Evolutionary conservation across 2,329 filamentous ascomycete species (phyloP).

Genomic region (Curvularia sp.): DNA sequence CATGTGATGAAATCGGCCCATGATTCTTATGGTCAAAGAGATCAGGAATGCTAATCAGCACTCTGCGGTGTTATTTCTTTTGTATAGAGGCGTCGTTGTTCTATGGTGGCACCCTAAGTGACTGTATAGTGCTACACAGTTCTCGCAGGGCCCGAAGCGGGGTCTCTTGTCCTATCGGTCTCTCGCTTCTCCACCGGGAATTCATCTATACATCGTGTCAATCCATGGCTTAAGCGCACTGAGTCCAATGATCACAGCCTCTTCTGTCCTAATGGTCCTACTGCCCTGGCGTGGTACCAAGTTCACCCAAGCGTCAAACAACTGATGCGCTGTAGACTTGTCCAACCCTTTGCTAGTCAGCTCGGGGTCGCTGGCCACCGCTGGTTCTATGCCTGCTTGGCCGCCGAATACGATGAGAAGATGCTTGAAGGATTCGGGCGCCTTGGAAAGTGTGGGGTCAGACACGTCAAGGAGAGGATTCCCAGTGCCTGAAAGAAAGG

Average conservation of each 20-base stretch:
- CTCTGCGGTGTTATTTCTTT: background rate
- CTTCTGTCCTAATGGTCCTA: slow-evolving; percentile 81
- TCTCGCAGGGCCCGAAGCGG: background rate
- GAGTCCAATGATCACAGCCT: slow-evolving; percentile 79
- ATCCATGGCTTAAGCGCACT: slow-evolving; percentile 65
- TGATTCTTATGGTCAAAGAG: background rate
- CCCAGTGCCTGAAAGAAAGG: slow-evolving; percentile 37
- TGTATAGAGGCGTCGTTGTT: background rate
- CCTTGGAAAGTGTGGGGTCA: slow-evolving; percentile 22
- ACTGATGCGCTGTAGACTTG: slow-evolving; percentile 68
- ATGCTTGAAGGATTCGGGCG: slow-evolving; percentile 66
- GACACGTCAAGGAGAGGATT: slow-evolving; percentile 1
- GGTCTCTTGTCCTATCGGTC: background rate
- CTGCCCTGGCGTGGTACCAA: slow-evolving; percentile 81
- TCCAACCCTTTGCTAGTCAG: slow-evolving; percentile 68
- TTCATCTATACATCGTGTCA: slow-evolving; percentile 27
- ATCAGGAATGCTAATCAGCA: background rate
- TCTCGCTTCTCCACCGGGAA: background rate
- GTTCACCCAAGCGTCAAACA: slow-evolving; percentile 88
- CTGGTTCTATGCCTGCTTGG: slow-evolving; percentile 78
- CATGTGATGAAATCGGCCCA: background rate
- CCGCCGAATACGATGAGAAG: slow-evolving; percentile 82
- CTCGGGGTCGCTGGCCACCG: slow-evolving; percentile 68
- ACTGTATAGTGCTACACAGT: background rate
- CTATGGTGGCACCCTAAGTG: background rate